Evolutionary conservation across 345 rosid species (phyloP).

Genomic region (Sisymbrium altissimum): DNA sequence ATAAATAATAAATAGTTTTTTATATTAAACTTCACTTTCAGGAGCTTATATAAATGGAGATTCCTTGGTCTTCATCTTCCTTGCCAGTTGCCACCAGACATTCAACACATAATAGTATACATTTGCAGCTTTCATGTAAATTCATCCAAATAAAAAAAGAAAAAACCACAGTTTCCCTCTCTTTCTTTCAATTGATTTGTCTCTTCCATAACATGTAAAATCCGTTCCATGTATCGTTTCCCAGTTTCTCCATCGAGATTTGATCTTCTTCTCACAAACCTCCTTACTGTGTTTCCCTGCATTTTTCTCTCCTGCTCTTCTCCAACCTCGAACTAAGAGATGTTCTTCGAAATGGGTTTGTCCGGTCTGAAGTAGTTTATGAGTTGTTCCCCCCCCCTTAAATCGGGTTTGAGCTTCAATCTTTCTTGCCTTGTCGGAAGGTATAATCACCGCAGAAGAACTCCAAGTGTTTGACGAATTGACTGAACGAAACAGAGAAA

Average conservation of each 20-base stretch:
- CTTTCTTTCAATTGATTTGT: not conserved
- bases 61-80: constrained; percentile 20
- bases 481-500: constrained; percentile 18
- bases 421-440: not conserved
- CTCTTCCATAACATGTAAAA: constrained; percentile 26
- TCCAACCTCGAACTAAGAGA: not conserved
- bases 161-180: not conserved
- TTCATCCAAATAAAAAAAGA: not conserved
- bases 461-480: constrained; percentile 35
- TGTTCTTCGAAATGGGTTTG: constrained; percentile 33
- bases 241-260: constrained; percentile 18
- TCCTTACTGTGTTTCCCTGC: constrained; percentile 10
- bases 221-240: not conserved
- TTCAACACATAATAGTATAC: not conserved
- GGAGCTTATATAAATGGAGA: constrained; percentile 33
- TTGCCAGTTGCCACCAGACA: constrained; percentile 34
- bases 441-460: not conserved
- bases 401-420: constrained; percentile 27
- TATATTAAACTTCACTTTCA: no score
- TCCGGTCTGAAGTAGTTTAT: constrained; percentile 18
- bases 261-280: not conserved
- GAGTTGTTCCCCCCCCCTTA: constrained; percentile 7
- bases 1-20: no score
- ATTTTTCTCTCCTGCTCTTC: constrained; percentile 25
- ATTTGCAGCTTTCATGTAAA: constrained; percentile 19